These are phyloP conservation scores for Prunus padus DNA, from an alignment of 306 rosid species.

Conservation along the genomic window DNA sequence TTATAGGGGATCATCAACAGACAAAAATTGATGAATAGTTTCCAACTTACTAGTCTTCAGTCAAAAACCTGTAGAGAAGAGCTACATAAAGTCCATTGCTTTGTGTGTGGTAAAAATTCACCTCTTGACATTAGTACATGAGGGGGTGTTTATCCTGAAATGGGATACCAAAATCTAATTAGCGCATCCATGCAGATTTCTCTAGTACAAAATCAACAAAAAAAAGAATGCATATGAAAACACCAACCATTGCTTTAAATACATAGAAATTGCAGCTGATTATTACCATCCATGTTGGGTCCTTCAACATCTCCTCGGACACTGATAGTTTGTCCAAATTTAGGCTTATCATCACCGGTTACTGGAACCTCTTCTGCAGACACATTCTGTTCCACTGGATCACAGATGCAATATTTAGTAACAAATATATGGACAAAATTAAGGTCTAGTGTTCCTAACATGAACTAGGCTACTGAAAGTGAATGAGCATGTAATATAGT, in stretches of 20 bases:
- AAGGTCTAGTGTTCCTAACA: background rate
- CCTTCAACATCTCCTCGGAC: conserved; percentile 24
- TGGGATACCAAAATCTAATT: conserved; percentile 4
- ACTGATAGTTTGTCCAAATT: conserved; percentile 18
- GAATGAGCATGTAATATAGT: background rate
- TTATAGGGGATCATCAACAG: background rate
- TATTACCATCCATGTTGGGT: conserved; percentile 20
- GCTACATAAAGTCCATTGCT: conserved; percentile 12
- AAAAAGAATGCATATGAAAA: background rate
- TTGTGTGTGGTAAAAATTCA: conserved; percentile 10
- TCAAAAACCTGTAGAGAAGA: conserved; percentile 14
- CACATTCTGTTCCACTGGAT: conserved; percentile 28
- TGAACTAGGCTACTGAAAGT: too few species aligned
- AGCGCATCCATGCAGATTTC: background rate
- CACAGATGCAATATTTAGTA: background rate
- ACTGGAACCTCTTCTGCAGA: conserved; percentile 22
- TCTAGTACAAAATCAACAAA: background rate
- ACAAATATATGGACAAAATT: background rate
- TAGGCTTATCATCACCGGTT: conserved; percentile 12
- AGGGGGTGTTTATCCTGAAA: conserved; percentile 33
- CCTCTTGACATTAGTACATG: conserved; percentile 16
- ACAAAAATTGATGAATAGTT: background rate
- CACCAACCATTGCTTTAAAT: conserved; percentile 1
- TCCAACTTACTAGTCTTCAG: conserved; percentile 12
- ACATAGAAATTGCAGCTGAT: conserved; percentile 7